Evolutionary conservation across 257 asterid species (phyloP).

Genomic region (Solanum habrochaites): DNA sequence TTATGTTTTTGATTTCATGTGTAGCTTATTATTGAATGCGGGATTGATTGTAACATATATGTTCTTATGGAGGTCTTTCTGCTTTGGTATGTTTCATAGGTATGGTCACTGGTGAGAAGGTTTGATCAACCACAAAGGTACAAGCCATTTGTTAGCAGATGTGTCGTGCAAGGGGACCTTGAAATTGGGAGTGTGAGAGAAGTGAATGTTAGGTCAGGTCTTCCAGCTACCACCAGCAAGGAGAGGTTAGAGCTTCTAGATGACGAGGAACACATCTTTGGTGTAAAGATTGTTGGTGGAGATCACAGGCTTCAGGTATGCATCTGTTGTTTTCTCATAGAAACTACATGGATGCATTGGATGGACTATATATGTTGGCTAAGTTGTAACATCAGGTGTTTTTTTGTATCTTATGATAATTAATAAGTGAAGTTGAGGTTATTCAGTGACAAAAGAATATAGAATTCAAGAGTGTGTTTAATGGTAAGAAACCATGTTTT

Average conservation of each 20-base stretch:
- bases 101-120: slow-evolving; percentile 11
- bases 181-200: slow-evolving; percentile 12
- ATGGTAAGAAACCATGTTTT: not conserved
- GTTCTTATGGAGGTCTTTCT: not conserved
- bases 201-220: slow-evolving; percentile 7
- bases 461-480: not conserved
- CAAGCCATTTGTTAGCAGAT: slow-evolving; percentile 8
- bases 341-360: not conserved
- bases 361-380: not conserved
- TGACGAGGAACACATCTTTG: slow-evolving; percentile 5
- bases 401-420: not conserved
- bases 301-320: slow-evolving; percentile 9
- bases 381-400: not conserved
- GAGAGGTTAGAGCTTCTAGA: slow-evolving; percentile 11
- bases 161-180: slow-evolving; percentile 2
- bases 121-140: slow-evolving; percentile 14
- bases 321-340: not conserved
- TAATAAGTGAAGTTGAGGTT: not conserved
- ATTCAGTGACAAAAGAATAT: not conserved
- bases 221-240: slow-evolving; percentile 15
- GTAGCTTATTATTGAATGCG: not conserved
- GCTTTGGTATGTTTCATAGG: not conserved
- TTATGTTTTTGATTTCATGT: not conserved
- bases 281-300: slow-evolving; percentile 11
- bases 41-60: not conserved